phyloP scores from a whole-genome alignment of 495 filamentous ascomycete genomes.

The Aspergillus saccharolyticus region DNA sequence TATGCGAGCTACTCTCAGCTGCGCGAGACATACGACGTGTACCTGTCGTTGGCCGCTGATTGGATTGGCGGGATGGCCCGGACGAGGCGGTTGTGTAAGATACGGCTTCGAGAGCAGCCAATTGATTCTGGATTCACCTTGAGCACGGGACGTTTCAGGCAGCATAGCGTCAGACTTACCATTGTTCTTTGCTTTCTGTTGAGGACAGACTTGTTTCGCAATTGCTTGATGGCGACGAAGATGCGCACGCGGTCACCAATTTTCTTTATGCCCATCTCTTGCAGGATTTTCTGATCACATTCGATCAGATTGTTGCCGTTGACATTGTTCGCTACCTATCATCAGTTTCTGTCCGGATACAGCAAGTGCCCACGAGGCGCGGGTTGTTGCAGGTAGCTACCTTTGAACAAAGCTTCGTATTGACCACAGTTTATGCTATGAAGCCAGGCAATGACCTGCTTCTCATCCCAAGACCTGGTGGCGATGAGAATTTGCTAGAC shows the following conservation, averaged over 20 bases:
- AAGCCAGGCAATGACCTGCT: conserved; percentile 84
- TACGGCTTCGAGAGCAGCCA: conserved; percentile 40
- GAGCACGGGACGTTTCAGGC: conserved; percentile 10
- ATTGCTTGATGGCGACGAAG: conserved; percentile 85
- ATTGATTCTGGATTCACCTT: conserved; percentile 33
- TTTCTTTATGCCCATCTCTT: conserved; percentile 98
- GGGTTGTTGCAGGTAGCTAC: conserved; percentile 30
- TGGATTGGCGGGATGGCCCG: conserved; percentile 59
- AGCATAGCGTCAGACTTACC: conserved; percentile 45
- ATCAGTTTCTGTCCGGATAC: conserved; percentile 13
- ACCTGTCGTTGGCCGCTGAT: conserved; percentile 49
- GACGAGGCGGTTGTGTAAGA: conserved; percentile 56
- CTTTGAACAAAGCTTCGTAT: conserved; percentile 86
- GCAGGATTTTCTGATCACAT: conserved; percentile 91
- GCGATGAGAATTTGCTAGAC: conserved; percentile 18
- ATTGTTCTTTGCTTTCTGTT: conserved; percentile 82
- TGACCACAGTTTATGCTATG: conserved; percentile 84
- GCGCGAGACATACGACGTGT: conserved; percentile 76
- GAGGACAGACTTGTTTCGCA: conserved; percentile 77
- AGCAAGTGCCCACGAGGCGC: neutral
- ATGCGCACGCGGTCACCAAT: conserved; percentile 96
- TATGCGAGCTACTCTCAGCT: conserved; percentile 38
- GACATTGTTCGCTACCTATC: conserved; percentile 71
- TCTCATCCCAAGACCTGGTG: conserved; percentile 79
- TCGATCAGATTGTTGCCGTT: conserved; percentile 94